Evolutionary conservation across 345 rosid species (phyloP), one percentile per base, ranked within the genome.

Genomic region (Pugionium cornutum): DNA sequence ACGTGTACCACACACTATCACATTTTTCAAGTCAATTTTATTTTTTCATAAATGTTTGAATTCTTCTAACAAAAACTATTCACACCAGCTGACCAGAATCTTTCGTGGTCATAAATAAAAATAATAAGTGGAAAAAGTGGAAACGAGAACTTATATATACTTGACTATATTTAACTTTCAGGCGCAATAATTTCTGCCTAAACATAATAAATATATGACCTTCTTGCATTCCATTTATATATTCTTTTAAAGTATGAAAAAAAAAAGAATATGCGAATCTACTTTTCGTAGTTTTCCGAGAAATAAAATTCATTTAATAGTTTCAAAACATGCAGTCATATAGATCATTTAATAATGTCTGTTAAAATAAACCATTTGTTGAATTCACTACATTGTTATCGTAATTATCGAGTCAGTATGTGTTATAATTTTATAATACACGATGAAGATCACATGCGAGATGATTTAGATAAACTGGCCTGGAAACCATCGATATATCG

Each of bases 401-500:
- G 43, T 64, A 48, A 56, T 52, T 49, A 49, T 64, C 59, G 70
- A 64, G 54, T 56, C 33, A 56, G 47, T 63, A 46, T 53, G 58
- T 65, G 18, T 18, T 18, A 18, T 18, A 18, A 18, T 18, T 48
- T 43, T 33, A 58, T 58, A 11, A 40, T 35, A 65, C 42, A 65
- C 43, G 55, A 43, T 42, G 62, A 58, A 5, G 61, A 58, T 66
- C 62, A 73, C 77, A 73, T 66, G 77, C 62, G 45, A 43, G 36
- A 30, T 4, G 41, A 4, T 65, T 37, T 41, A 73, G 53, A 36
- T 45, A 18, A 59, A 44, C 37, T 9, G 62, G 66, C 72, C 72
- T 73, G 63, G 67, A 66, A 37, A 60, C 18, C 18, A 18, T 18
- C 18, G 18, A 18, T 18, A 30, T 61, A 58, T 59, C 72, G 50